Percentiles rank a stretch among this genome's conserved stretches.
phyloP scores from a whole-genome alignment of 371 early-diverging fungal species.

The Mucor irregularis region DNA sequence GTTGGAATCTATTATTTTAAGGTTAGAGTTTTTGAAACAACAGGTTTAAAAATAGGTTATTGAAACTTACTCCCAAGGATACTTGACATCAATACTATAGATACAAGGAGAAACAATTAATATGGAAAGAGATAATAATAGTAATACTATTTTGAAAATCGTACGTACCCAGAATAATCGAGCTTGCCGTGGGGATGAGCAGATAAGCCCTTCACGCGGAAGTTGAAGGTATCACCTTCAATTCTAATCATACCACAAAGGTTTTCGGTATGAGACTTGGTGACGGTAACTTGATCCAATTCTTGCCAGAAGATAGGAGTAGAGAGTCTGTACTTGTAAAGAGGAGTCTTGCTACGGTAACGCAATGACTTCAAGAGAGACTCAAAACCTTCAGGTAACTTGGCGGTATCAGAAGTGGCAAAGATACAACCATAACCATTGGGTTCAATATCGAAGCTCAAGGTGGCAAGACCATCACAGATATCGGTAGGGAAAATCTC shows the following conservation, averaged over 20 bases:
- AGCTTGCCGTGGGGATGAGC: conserved; percentile 3
- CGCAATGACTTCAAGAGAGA: conserved; percentile 12
- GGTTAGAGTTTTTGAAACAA: not conserved
- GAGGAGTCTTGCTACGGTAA: conserved; percentile 10
- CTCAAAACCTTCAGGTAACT: conserved; percentile 19
- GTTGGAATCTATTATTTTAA: conserved; percentile 10
- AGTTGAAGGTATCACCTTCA: conserved; percentile 26
- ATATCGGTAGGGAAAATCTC: conserved; percentile 29
- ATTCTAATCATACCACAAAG: conserved; percentile 31
- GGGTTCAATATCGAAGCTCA: conserved; percentile 35
- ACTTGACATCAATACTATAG: conserved; percentile 22
- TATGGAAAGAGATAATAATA: not conserved
- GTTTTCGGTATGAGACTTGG: conserved; percentile 3
- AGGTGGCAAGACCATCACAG: conserved; percentile 33
- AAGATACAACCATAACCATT: conserved; percentile 37
- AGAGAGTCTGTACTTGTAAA: conserved; percentile 15
- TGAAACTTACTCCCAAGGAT: conserved; percentile 30
- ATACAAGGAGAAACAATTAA: not conserved
- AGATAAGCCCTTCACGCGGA: conserved; percentile 18
- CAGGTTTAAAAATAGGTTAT: not conserved
- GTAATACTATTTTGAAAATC: not conserved
- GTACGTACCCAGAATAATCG: conserved; percentile 18
- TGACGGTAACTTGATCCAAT: conserved; percentile 25
- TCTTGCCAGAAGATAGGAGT: conserved; percentile 31
- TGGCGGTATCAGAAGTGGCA: conserved; percentile 23